Evolutionary conservation across 1,284 basidiomycete species (phyloP).

Genomic region (Cystobasidium slooffiae): DNA sequence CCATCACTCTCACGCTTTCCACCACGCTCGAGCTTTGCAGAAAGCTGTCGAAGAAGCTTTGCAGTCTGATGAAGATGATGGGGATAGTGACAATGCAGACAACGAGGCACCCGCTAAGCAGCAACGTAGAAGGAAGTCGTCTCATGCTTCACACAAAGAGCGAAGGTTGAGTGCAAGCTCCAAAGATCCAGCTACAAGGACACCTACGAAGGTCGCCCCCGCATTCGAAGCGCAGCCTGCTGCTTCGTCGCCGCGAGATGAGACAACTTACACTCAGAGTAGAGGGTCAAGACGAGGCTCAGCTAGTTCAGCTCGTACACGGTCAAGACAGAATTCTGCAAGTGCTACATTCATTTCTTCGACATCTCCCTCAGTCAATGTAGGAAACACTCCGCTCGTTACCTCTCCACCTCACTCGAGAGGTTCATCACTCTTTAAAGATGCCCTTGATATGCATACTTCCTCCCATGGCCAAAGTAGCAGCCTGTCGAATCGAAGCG

Average conservation of each 20-base stretch:
- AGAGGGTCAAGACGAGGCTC: constrained; percentile 9
- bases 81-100: constrained; percentile 10
- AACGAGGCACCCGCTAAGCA: constrained; percentile 6
- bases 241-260: neutral
- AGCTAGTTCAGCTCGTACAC: constrained; percentile 6
- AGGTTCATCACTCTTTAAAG: neutral
- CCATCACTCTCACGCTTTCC: neutral
- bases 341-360: neutral
- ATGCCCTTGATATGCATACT: constrained; percentile 16
- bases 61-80: neutral
- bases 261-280: neutral
- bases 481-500: constrained; percentile 6
- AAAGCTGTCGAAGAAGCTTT: neutral
- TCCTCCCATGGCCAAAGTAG: constrained; percentile 10
- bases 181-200: neutral
- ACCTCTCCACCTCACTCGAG: neutral
- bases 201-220: constrained; percentile 6
- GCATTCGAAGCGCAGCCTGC: neutral
- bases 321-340: constrained; percentile 3
- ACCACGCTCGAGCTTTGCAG: too few relatives aligned
- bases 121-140: constrained; percentile 1
- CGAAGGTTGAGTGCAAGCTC: constrained; percentile 1
- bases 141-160: neutral
- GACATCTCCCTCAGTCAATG: neutral
- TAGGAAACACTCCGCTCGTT: neutral